phyloP scores from a whole-genome alignment of 441 rosid species.

The Omphalea diandra region DNA sequence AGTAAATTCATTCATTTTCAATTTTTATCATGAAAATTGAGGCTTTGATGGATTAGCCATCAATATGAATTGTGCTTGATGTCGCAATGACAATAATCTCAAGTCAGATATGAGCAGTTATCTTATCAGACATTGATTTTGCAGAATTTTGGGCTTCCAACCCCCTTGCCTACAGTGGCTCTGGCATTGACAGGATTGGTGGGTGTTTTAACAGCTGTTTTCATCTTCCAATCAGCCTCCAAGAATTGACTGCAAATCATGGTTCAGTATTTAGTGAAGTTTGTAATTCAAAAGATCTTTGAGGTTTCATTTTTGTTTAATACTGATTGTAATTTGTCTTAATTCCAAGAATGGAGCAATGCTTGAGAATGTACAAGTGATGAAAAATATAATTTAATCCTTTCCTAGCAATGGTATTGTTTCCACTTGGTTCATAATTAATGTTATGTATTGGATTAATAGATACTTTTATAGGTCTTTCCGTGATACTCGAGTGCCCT shows the following conservation, averaged over 20 bases:
- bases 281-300: slow-evolving; percentile 20
- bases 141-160: slow-evolving; percentile 87
- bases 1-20: too few relatives aligned
- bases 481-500: background rate
- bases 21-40: background rate
- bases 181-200: slow-evolving; percentile 81
- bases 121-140: slow-evolving; percentile 17
- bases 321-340: slow-evolving; percentile 14
- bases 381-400: slow-evolving; percentile 12
- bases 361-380: slow-evolving; percentile 6
- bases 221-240: slow-evolving; percentile 82
- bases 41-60: background rate
- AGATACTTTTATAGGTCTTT: background rate
- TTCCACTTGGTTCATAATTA: background rate
- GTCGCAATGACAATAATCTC: background rate
- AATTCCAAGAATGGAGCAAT: background rate
- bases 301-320: slow-evolving; percentile 22
- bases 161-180: slow-evolving; percentile 79
- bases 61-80: background rate
- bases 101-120: background rate
- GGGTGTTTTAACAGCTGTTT: slow-evolving; percentile 69
- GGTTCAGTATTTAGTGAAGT: slow-evolving; percentile 25
- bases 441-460: background rate
- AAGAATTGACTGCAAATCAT: slow-evolving; percentile 31
- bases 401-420: background rate